Percentiles rank a stretch among this genome's conserved stretches.
Evolutionary conservation across 2,329 filamentous ascomycete species (phyloP).

Genomic region (Grosmannia huntii): DNA sequence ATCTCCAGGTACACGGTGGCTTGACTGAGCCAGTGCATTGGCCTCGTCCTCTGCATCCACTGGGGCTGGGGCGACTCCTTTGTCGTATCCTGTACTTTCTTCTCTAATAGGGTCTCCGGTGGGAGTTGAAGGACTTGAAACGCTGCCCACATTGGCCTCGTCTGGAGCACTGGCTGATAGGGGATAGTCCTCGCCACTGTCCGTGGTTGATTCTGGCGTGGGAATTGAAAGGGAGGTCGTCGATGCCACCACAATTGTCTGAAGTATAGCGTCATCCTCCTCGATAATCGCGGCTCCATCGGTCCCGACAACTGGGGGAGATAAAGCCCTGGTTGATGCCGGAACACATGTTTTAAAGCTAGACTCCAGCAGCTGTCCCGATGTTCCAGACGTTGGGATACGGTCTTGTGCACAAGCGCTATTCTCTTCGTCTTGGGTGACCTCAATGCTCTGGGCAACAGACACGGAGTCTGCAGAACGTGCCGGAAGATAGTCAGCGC

Average conservation of each 20-base stretch:
- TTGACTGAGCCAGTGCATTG: not conserved
- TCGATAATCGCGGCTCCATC: not conserved
- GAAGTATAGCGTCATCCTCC: not conserved
- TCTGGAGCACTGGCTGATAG: not conserved
- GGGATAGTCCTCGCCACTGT: constrained; percentile 4
- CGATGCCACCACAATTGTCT: not conserved
- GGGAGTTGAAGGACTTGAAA: not conserved
- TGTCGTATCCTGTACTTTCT: not conserved
- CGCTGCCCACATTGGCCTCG: not conserved
- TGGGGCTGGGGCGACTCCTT: not conserved
- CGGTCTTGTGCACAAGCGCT: constrained; percentile 1
- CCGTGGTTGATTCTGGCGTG: constrained; percentile 6
- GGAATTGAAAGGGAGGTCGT: not conserved
- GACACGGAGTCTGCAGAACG: constrained; percentile 23
- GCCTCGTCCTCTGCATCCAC: not conserved
- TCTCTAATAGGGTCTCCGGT: not conserved
- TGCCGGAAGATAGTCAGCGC: constrained; percentile 19
- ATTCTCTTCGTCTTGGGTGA: constrained; percentile 19
- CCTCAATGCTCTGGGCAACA: constrained; percentile 15
- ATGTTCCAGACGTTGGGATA: constrained; percentile 8
- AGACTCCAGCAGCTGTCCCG: not conserved
- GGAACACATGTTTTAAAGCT: constrained; percentile 1
- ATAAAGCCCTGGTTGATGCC: not conserved
- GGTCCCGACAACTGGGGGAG: not conserved
- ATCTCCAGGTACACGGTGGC: constrained; percentile 51